Base-by-base conservation (phyloP, 768 basidiomycete genomes). In the Boletus bicolor region DNA sequence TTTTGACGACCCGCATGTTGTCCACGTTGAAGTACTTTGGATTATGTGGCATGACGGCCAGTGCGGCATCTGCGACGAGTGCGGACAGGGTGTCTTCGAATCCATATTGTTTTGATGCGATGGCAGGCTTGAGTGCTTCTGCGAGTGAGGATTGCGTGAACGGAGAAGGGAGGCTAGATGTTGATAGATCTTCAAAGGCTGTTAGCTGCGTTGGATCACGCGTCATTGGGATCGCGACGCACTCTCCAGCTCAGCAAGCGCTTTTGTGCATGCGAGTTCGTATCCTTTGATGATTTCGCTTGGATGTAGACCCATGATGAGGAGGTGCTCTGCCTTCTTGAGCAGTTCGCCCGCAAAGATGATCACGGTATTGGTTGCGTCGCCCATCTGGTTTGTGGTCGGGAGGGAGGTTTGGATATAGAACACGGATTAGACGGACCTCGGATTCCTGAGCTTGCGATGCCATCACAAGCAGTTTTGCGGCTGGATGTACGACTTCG, bases 391-490 rank as follows among this genome's bases (percentile, higher is more conserved):
- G 49, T 34, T 24, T 49, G 44, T 21, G 43, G 45, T 68, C 41
- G 59, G 17, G 14, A 45, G 34, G 43, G 24, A 1, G 15, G 24
- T 24, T 34, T 6, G 10, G 41, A 12, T 68, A 53, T 9, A 9
- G n/a, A 36, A 14, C 30, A 28, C 11, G 8, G 39, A 44, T 39
- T 1, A 26, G 19, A 73, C 83, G 58, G 55, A 93, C 94, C 82
- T 98, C 96, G 0, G 86, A 72, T 71, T 98, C 97, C 71, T 98
- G 97, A 12, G 96, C 91, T 67, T 98, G 94, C 28, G 91, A 92
- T 28, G 94, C 93, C 93, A 98, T 97, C 14, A 98, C 96, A n/a
- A 98, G 76, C n/a, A 99, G 78, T 70, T 98, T 99, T 34, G 95
- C 97, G 6, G 96, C 97, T 1, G 97, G 97, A 73, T 99, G 97